Conservation (phyloP, 768 basidiomycete species). For the Paxillus ammoniavirescens region DNA sequence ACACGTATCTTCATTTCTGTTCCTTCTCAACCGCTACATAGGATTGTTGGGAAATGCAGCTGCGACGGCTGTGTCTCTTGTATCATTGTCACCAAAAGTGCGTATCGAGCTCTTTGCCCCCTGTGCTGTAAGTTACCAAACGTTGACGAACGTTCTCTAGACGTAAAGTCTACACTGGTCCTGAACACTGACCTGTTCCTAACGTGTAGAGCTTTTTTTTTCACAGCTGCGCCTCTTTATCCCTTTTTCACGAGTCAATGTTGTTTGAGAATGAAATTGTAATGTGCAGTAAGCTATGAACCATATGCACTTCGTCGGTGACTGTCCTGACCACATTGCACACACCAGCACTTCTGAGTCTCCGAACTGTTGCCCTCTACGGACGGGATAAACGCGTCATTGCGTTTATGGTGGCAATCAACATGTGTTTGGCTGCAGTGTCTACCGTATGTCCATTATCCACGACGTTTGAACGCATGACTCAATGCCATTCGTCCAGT, state of each 20-base stretch:
- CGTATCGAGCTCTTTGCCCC: neutral
- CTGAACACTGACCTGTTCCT: neutral
- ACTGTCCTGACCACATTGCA: neutral
- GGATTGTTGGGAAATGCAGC: slow-evolving; percentile 40
- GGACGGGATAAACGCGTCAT: slow-evolving; percentile 38
- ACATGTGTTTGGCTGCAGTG: slow-evolving; percentile 28
- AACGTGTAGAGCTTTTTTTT: no score
- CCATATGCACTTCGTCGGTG: neutral
- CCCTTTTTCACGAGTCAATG: slow-evolving; percentile 39
- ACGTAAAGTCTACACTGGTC: neutral
- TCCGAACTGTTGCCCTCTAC: slow-evolving; percentile 53
- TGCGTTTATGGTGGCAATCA: slow-evolving; percentile 34
- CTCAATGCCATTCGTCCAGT: slow-evolving; percentile 28
- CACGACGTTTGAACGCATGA: neutral
- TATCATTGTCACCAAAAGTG: slow-evolving; percentile 12
- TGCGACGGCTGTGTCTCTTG: slow-evolving; percentile 30
- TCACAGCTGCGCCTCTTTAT: slow-evolving; percentile 40
- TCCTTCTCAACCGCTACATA: slow-evolving; percentile 51
- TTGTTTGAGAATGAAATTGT: slow-evolving; percentile 44
- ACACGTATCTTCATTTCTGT: slow-evolving; percentile 39
- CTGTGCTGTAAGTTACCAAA: no score
- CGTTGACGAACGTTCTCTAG: no score
- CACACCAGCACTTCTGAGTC: slow-evolving; percentile 39
- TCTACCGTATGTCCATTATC: slow-evolving; percentile 34
- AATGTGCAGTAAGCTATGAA: slow-evolving; percentile 37